Base-by-base conservation (phyloP, 768 basidiomycete species). In the Daedaleopsis sinensis region DNA sequence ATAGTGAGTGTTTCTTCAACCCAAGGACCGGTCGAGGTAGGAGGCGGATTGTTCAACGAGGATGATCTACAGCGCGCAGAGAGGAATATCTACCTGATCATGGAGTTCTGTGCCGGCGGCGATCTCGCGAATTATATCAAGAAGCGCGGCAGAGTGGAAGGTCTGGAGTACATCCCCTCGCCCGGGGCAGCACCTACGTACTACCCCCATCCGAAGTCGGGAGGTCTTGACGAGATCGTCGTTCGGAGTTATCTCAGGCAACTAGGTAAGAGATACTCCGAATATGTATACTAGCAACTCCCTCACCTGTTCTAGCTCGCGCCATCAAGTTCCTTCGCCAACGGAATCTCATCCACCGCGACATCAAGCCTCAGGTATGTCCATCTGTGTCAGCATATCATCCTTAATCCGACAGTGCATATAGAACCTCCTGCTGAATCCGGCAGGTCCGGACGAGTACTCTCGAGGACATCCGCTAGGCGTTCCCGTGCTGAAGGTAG, bases 41-140 rank as follows among this genome's bases (percentile, higher is more conserved):
- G 27, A 23, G 18, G 18, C 32, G 19, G 59, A 44, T 23, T 57
- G 53, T 21, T 13, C 7, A 36, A 21, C 43, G 49, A 55, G 38
- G 13, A 42, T 42, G 39, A 12, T 42, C 11, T 42, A 10, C 61
- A 91, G 90, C 84, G 88, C 50, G 87, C 88, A 2, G 89, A 91
- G 66, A 82, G 82, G 58, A 84, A 90, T 68, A 90, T 93, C 68
- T 98, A 97, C 78, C 87, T 99, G 58, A 90, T 99, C 68, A 99
- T 98, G 90, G 96, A 97, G 68, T 98, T 86, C 73, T 98, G 97
- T 72, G 87, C 94, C 1, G 96, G 96, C 1, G 96, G 96, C 3
- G 97, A 99, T 76, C 85, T 99, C 52, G 93, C 94, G 0, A 87
- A 93, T 67, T 98, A 98, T 70, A 96, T 98, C 82, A 95, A 94